Conservation (phyloP, 2,329 filamentous ascomycete genomes). For the Pochonia chlamydosporia region DNA sequence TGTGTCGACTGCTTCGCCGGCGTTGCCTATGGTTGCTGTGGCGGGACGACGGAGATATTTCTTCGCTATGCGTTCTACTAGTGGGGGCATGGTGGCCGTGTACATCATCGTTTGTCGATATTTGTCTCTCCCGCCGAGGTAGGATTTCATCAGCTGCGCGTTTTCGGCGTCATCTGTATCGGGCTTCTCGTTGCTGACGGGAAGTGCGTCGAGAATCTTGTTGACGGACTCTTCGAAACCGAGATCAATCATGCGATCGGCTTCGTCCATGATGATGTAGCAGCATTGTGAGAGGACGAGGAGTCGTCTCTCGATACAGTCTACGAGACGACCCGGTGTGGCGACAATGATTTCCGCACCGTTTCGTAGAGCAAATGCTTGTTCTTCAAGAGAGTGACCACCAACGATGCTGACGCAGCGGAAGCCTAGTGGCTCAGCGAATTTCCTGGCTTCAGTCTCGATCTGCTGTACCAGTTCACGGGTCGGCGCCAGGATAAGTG, state of each 20-base stretch:
- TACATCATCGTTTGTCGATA: slow-evolving; percentile 99
- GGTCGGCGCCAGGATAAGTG: slow-evolving; percentile 93
- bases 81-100: slow-evolving; percentile 93
- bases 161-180: slow-evolving; percentile 91
- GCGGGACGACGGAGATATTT: slow-evolving; percentile 92
- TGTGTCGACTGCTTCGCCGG: slow-evolving; percentile 92
- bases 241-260: slow-evolving; percentile 97
- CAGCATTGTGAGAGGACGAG: slow-evolving; percentile 94
- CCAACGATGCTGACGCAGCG: slow-evolving; percentile 96
- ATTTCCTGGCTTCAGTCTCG: slow-evolving; percentile 88
- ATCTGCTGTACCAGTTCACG: slow-evolving; percentile 98
- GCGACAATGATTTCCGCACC: slow-evolving; percentile 97
- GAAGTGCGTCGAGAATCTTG: slow-evolving; percentile 91
- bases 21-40: slow-evolving; percentile 89
- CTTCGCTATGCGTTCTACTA: slow-evolving; percentile 91
- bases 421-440: slow-evolving; percentile 84
- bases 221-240: slow-evolving; percentile 97
- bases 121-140: slow-evolving; percentile 66
- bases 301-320: slow-evolving; percentile 90
- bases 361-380: slow-evolving; percentile 81
- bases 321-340: slow-evolving; percentile 93
- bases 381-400: slow-evolving; percentile 91
- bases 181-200: slow-evolving; percentile 89
- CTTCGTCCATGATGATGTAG: slow-evolving; percentile 99
- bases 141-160: slow-evolving; percentile 73